Conservation (phyloP, 805 yeast species). For the Dipodascopsis tothii region DNA sequence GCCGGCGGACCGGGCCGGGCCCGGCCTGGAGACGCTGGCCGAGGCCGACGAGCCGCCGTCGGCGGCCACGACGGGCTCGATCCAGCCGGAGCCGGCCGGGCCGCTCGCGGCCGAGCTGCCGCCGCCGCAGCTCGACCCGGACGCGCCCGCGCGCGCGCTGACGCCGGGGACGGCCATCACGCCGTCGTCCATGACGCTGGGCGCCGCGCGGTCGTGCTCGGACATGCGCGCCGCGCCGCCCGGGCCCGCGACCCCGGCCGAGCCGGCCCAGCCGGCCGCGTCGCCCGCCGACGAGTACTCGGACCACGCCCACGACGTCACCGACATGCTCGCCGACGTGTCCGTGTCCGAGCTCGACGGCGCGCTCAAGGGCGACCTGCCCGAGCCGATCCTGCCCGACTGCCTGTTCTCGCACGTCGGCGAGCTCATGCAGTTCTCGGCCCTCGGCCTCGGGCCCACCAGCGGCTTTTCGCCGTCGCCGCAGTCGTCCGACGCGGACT, state of each 20-base stretch:
- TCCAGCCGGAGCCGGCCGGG: too few relatives aligned
- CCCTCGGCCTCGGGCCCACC: background rate
- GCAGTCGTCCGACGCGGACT: background rate
- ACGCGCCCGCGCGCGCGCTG: too few relatives aligned
- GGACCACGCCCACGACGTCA: background rate
- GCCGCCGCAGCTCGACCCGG: too few relatives aligned
- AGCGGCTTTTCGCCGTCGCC: background rate
- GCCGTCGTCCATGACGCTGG: too few relatives aligned
- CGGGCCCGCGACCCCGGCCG: background rate
- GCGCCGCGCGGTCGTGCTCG: too few relatives aligned
- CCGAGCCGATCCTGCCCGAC: conserved; percentile 21
- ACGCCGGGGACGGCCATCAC: too few relatives aligned
- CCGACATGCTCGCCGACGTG: background rate
- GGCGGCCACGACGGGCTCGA: too few relatives aligned
- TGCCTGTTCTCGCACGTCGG: conserved; percentile 17
- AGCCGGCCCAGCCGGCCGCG: background rate
- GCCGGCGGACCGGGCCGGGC: too few relatives aligned
- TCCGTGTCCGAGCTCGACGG: conserved; percentile 1
- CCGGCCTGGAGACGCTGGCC: too few relatives aligned
- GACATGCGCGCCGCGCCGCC: background rate
- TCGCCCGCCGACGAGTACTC: background rate
- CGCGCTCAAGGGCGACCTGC: conserved; percentile 4
- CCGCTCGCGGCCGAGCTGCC: too few relatives aligned
- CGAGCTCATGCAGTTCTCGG: conserved; percentile 16
- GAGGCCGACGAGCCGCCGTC: too few relatives aligned